Conservation (phyloP, 2,329 filamentous ascomycete species). For the Fusarium anthophilum region DNA sequence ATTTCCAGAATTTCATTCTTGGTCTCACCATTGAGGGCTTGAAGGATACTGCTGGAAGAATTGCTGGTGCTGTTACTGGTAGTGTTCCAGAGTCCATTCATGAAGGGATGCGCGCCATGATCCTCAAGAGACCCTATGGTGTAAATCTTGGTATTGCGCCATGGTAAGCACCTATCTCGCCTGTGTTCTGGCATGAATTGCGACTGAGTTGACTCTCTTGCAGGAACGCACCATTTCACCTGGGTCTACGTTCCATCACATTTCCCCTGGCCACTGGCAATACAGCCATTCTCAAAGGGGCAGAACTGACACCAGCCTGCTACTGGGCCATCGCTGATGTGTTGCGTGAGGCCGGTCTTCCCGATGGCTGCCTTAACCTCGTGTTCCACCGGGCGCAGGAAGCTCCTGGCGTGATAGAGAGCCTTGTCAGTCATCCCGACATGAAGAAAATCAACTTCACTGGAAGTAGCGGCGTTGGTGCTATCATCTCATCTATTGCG, state of each 20-base stretch:
- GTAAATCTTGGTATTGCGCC: conserved; percentile 19
- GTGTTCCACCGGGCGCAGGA: neutral
- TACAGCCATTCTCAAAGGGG: neutral
- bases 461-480: neutral
- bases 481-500: neutral
- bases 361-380: neutral
- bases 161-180: neutral
- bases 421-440: neutral
- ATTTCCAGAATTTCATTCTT: conserved; percentile 44
- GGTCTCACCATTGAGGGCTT: conserved; percentile 43
- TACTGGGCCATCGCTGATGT: neutral
- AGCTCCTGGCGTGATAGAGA: neutral
- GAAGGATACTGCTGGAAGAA: conserved; percentile 49
- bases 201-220: neutral
- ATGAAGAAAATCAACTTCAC: neutral
- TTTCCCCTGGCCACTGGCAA: neutral
- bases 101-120: conserved; percentile 27
- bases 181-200: neutral
- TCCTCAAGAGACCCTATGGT: conserved; percentile 24
- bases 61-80: conserved; percentile 42
- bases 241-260: neutral
- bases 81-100: conserved; percentile 39
- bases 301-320: neutral
- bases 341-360: neutral
- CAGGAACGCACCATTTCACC: neutral